These are phyloP conservation scores for Claviceps paspali DNA, from an alignment of 2,329 filamentous ascomycete genomes.

Conservation along the genomic window DNA sequence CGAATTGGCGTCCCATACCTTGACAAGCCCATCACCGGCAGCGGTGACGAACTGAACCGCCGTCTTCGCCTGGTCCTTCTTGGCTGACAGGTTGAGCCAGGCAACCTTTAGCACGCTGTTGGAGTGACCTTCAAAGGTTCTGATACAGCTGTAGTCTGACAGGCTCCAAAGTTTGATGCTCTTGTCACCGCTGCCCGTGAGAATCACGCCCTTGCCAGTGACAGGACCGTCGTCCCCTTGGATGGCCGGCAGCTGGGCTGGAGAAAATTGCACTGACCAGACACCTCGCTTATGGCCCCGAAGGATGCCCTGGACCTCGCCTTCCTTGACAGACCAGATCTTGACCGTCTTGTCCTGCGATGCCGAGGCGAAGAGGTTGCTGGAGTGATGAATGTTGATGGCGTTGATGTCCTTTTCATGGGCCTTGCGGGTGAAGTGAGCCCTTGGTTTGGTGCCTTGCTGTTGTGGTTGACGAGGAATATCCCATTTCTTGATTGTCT, in stretches of 20 bases:
- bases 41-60: conserved; percentile 67
- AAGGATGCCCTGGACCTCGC: conserved; percentile 80
- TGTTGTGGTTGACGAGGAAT: conserved; percentile 42
- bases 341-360: conserved; percentile 96
- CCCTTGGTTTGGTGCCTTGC: conserved; percentile 35
- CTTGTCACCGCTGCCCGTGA: conserved; percentile 91
- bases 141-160: conserved; percentile 77
- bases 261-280: conserved; percentile 87
- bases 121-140: conserved; percentile 91
- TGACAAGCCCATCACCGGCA: conserved; percentile 86
- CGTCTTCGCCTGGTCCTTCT: conserved; percentile 37
- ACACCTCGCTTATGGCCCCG: conserved; percentile 88
- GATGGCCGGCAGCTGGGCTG: conserved; percentile 57
- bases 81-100: conserved; percentile 52
- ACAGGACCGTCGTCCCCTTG: conserved; percentile 57
- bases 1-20: conserved; percentile 81
- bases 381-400: conserved; percentile 60
- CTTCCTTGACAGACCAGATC: conserved; percentile 84
- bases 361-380: conserved; percentile 80
- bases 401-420: conserved; percentile 99
- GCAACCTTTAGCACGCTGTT: conserved; percentile 89
- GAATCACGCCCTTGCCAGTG: conserved; percentile 64
- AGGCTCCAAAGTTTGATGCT: conserved; percentile 92
- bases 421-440: conserved; percentile 78
- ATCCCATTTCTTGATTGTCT: conserved; percentile 91